phyloP scores from a whole-genome alignment of 192 early-diverging fungal species.

The Rhizoclosmatium sp. region DNA sequence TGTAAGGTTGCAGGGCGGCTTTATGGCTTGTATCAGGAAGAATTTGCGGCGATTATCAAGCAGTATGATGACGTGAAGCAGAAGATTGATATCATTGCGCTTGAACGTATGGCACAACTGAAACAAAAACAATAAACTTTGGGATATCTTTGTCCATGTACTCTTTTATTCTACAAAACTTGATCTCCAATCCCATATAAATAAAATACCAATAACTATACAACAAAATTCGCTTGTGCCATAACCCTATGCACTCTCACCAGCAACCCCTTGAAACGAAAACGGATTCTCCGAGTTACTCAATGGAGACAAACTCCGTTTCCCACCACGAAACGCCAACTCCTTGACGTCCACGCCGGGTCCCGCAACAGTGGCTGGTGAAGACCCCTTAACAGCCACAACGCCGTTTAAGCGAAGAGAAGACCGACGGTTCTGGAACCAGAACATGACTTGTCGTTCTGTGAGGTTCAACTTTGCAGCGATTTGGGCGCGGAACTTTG shows the following conservation, averaged over 20 bases:
- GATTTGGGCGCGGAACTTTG: neutral
- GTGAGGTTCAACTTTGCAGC: neutral
- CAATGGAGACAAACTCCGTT: no score
- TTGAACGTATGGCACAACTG: neutral
- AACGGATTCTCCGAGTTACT: no score
- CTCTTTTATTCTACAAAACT: no score
- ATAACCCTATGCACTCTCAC: no score
- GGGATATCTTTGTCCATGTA: no score
- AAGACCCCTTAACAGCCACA: constrained; percentile 1
- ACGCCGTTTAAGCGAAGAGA: constrained; percentile 18
- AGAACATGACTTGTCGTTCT: constrained; percentile 4
- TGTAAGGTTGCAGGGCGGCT: neutral
- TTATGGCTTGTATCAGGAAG: neutral
- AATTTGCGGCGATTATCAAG: neutral
- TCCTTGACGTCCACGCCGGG: no score
- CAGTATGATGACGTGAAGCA: neutral
- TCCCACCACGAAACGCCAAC: no score
- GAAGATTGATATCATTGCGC: neutral
- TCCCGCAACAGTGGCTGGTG: no score
- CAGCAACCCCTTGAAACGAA: no score
- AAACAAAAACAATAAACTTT: neutral
- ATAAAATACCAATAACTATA: no score
- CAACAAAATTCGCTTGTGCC: no score
- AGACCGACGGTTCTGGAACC: constrained; percentile 27
- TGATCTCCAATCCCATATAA: no score